These are phyloP conservation scores for Cyclospora cayetanensis DNA, from an alignment of 169 alveolate species.

Conservation along the genomic window DNA sequence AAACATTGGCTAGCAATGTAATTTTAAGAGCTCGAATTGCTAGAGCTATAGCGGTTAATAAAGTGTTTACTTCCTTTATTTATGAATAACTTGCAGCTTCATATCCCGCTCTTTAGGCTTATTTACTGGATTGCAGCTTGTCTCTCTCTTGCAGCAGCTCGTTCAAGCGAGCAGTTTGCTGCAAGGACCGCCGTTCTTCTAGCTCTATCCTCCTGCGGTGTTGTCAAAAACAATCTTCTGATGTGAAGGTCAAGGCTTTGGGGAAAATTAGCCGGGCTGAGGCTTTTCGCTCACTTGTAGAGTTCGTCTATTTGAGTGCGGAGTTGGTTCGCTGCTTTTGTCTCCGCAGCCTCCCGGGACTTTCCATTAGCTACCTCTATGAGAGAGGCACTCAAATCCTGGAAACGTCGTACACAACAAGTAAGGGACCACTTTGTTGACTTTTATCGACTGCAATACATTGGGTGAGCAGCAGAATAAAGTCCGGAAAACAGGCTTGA, in stretches of 20 bases:
- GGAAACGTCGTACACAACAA: not conserved
- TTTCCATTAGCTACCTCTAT: conserved; percentile 61
- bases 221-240: too few species aligned
- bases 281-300: not conserved
- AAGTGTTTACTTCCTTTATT: too few species aligned
- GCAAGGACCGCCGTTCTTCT: conserved; percentile 52
- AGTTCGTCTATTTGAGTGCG: conserved; percentile 42
- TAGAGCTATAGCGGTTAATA: not conserved
- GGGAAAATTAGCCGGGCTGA: too few species aligned
- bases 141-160: conserved; percentile 51
- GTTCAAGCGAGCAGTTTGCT: conserved; percentile 43
- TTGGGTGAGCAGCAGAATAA: too few species aligned
- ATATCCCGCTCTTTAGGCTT: not conserved
- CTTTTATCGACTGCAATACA: too few species aligned
- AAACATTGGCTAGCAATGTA: too few species aligned
- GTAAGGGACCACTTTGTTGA: not conserved
- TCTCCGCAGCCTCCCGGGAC: conserved; percentile 55
- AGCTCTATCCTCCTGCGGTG: conserved; percentile 57
- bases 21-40: too few species aligned
- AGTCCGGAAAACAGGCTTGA: not conserved
- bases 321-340: conserved; percentile 58
- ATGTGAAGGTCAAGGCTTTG: not conserved
- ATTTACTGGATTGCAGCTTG: conserved; percentile 34
- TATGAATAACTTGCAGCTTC: too few species aligned
- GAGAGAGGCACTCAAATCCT: conserved; percentile 53